A percentile compares a stretch with the other conserved stretches of the same genome.
These are phyloP conservation scores for Mycena albidolilacea DNA, from an alignment of 768 basidiomycete genomes.

Conservation along the genomic window DNA sequence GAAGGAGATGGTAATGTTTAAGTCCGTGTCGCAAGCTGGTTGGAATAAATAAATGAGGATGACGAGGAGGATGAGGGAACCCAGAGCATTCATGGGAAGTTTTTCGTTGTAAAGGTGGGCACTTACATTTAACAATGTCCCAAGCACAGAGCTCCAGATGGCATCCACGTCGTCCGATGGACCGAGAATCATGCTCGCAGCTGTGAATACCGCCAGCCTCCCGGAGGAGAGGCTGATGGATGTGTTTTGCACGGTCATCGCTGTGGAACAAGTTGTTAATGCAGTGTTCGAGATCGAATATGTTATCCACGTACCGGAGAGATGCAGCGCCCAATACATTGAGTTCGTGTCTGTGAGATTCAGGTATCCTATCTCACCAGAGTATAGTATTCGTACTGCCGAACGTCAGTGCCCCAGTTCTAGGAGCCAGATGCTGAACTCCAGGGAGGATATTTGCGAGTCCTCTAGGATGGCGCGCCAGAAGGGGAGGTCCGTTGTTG, in stretches of 20 bases:
- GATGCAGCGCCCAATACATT: constrained; percentile 1
- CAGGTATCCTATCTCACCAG: constrained; percentile 10
- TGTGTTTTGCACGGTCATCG: constrained; percentile 1
- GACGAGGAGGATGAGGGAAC: too few relatives aligned
- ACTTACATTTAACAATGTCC: background rate
- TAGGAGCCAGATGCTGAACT: background rate
- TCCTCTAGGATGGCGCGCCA: background rate
- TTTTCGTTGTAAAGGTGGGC: background rate
- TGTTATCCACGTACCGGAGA: background rate
- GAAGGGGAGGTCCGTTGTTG: background rate
- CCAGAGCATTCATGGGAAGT: too few relatives aligned
- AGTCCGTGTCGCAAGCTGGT: background rate
- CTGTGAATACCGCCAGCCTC: background rate
- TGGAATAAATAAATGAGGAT: background rate
- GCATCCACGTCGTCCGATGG: background rate
- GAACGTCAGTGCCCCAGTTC: background rate
- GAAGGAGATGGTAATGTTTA: constrained; percentile 6
- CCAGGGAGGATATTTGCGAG: background rate
- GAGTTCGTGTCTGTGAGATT: background rate
- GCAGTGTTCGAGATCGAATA: too few relatives aligned
- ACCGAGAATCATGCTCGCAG: background rate
- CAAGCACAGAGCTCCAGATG: constrained; percentile 3
- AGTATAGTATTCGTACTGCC: constrained; percentile 1
- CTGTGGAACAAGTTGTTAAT: background rate
- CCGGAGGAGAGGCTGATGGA: background rate